phyloP scores from a whole-genome alignment of 2,329 filamentous ascomycete species.

The Hortaea sp. region DNA sequence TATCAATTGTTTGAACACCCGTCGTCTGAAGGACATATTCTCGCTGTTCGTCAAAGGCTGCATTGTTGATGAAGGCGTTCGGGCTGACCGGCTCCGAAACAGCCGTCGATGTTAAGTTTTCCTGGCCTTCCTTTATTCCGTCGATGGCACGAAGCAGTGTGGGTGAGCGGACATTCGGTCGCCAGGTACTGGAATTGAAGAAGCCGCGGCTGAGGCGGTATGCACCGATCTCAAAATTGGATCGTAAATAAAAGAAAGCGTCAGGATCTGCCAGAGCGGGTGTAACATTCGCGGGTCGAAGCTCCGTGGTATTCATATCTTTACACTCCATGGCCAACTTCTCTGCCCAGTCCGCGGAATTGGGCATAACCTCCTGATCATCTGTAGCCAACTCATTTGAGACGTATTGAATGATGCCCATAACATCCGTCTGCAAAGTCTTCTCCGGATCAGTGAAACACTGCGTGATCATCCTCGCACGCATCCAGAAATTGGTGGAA shows the following conservation, averaged over 20 bases:
- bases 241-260: conserved; percentile 44
- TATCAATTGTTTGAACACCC: conserved; percentile 26
- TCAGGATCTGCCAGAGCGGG: conserved; percentile 40
- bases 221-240: conserved; percentile 50
- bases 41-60: conserved; percentile 17
- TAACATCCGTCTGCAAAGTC: conserved; percentile 37
- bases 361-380: conserved; percentile 14
- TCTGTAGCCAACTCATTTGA: conserved; percentile 1
- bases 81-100: conserved; percentile 3
- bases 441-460: conserved; percentile 48
- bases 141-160: conserved; percentile 42
- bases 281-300: conserved; percentile 35
- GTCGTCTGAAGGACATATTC: conserved; percentile 30
- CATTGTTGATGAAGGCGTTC: conserved; percentile 20
- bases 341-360: conserved; percentile 42
- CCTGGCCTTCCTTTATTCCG: conserved; percentile 28
- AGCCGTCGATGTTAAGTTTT: conserved; percentile 13
- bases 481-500: conserved; percentile 31
- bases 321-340: conserved; percentile 40
- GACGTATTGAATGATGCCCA: conserved; percentile 41
- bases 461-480: conserved; percentile 50
- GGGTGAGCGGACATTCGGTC: conserved; percentile 38
- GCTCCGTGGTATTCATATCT: conserved; percentile 40
- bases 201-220: conserved; percentile 50
- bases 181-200: conserved; percentile 48